Base-by-base conservation (phyloP, 306 rosid genomes). In the Quercus gilva region DNA sequence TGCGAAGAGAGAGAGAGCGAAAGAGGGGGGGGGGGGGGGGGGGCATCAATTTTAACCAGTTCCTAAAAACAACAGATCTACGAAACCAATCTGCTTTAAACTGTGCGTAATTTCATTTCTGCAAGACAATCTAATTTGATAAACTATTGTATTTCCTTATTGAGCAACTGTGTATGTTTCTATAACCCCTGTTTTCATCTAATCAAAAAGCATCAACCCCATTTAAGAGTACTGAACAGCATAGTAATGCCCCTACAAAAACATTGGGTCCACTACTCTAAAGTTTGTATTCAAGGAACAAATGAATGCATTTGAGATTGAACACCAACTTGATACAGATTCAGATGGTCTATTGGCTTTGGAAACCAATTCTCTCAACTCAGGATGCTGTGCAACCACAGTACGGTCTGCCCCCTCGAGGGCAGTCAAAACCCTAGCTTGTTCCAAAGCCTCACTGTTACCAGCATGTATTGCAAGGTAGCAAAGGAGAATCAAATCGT, bases 401-500 rank as follows among this genome's bases (percentile, higher is more conserved):
- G 86, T 51, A 56, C 90, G 88, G 58, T 91, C 98, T 4, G 84
- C 92, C 55, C 98, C 97, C 82, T 93, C 93, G 21, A 91, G 90
- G 25, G 78, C 82, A 41, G 89, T 87, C 86, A 88, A 85, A 67
- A 90, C 94, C 83, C 94, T 80, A 0, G 90, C 87, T 53, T 89
- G 92, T 78, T 91, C 97, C 86, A 90, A 78, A 7, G 88, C 80
- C 71, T 82, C 84, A n/a, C 86, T 86, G 69, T 89, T 93, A 59
- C 91, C 94, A 18, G 92, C 86, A 64, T 93, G 92, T 53, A 93
- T 78, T 61, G 93, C 97, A 73, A 93, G 93, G 85, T 87, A 85
- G 88, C 98, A 93, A 61, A 93, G 94, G 53, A 93, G 91, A 78
- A 82, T 70, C 76, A 94, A 33, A 18, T 90, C 98, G 23, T 81